Evolutionary conservation across 495 filamentous ascomycete species (phyloP), one percentile per base, ranked within the genome.

Genomic region (Trypethelium eluteriae): DNA sequence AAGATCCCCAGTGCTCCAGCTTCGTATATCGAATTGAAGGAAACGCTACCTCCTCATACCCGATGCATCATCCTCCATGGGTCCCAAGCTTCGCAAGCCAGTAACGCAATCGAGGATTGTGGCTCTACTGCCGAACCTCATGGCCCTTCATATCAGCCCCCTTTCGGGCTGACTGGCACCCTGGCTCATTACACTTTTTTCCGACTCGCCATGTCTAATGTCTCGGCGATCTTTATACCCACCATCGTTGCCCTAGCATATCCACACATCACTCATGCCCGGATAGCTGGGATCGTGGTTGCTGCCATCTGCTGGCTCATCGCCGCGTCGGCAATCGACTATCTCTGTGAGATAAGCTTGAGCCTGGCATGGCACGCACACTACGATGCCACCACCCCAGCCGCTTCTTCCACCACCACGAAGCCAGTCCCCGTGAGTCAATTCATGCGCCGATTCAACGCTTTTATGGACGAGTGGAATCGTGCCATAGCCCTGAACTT

Each of bases 131-230:
- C 32, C 3, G 53, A 36, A 9, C 53, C 25, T 36, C 7, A 14
- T 7, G 53, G 18, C 11, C 6, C 25, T 36, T 59, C 53, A 36
- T 59, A 59, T 32, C 53, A 59, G 53, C 25, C 53, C 4, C 53
- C 53, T 36, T 59, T 36, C 53, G 32, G 53, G 5, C 32, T 59
- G 53, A 18, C 32, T 10, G 14, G 6, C 5, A 59, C 53, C 5
- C 36, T 59, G 36, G 53, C 53, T 59, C 53, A 59, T 4, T 59
- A 59, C 53, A 59, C 53, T 35, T 32, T 59, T 32, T 59, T 35
- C 53, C 53, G 53, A 36, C 53, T 59, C 18, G 53, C 36, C 32
- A 59, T 35, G 18, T 9, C 36, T 14, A 59, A 59, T 18, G 25
- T 59, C 9, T 2, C 25, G 0, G 32, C 14, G 53, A 5, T 59